Conservation (phyloP, 345 rosid genomes). For the Gossypium raimondii region DNA sequence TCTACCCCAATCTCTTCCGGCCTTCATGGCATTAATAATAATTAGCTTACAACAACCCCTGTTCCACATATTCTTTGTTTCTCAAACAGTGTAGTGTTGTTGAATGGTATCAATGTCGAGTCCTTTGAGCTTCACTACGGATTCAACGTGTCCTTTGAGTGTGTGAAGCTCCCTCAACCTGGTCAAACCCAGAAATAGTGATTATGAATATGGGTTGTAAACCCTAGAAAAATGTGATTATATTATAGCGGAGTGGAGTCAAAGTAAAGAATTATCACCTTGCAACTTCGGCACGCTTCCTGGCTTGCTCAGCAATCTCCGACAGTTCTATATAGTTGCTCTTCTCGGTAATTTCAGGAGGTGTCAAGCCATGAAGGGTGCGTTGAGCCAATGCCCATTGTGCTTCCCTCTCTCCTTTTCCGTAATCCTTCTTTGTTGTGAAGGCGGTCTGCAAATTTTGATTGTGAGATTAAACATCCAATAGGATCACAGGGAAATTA, state of each 20-base stretch:
- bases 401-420: constrained; percentile 81
- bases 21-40: constrained; percentile 5
- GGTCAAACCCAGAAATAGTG: not conserved
- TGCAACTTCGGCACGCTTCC: constrained; percentile 85
- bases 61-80: not conserved
- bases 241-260: too few species aligned
- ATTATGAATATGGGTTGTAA: too few species aligned
- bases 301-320: constrained; percentile 90
- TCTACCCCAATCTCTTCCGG: not conserved
- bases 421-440: constrained; percentile 83
- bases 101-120: constrained; percentile 85
- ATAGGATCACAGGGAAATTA: not conserved
- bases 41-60: not conserved
- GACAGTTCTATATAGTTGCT: constrained; percentile 65
- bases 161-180: constrained; percentile 91
- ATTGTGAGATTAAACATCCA: not conserved
- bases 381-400: constrained; percentile 89
- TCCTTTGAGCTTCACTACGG: constrained; percentile 91
- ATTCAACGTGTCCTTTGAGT: constrained; percentile 87
- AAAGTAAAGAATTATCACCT: constrained; percentile 31
- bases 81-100: constrained; percentile 82
- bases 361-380: constrained; percentile 41
- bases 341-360: constrained; percentile 18
- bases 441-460: constrained; percentile 60
- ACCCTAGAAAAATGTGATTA: too few species aligned